Evolutionary conservation across 2,329 filamentous ascomycete genomes (phyloP).

Genomic region (Phialemoniopsis sp.): DNA sequence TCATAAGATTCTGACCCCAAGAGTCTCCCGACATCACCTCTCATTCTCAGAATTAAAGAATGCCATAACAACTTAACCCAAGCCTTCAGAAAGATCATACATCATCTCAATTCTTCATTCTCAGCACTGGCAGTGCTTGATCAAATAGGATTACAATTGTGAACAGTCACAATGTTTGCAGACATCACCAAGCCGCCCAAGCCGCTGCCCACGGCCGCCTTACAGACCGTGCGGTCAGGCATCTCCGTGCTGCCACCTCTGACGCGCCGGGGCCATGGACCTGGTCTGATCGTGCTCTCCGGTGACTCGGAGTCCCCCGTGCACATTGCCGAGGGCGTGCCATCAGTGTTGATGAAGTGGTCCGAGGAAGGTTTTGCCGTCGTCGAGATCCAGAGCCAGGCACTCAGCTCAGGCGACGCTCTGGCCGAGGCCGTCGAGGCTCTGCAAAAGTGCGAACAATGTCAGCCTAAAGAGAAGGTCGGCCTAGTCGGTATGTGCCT

Average conservation of each 20-base stretch:
- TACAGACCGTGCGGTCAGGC: constrained; percentile 9
- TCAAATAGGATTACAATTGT: too few species aligned
- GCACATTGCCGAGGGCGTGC: constrained; percentile 28
- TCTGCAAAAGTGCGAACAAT: constrained; percentile 13
- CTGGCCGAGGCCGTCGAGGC: constrained; percentile 13
- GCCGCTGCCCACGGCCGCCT: constrained; percentile 15
- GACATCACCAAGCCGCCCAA: constrained; percentile 12
- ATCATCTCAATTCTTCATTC: too few species aligned
- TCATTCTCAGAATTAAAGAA: too few species aligned
- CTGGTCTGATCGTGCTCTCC: constrained; percentile 27
- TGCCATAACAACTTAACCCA: too few species aligned
- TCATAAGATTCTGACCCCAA: too few species aligned
- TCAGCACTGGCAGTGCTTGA: too few species aligned
- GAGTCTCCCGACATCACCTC: too few species aligned
- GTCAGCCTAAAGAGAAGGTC: constrained; percentile 28
- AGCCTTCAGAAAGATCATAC: too few species aligned
- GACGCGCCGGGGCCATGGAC: constrained; percentile 27
- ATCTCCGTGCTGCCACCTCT: constrained; percentile 24
- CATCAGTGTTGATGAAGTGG: constrained; percentile 61
- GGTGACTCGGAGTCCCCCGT: constrained; percentile 12
- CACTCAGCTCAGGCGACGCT: constrained; percentile 25
- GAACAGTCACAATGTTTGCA: constrained; percentile 12
- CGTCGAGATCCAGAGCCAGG: constrained; percentile 41
- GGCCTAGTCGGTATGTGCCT: constrained; percentile 28
- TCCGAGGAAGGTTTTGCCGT: constrained; percentile 67